Conservation (phyloP, 345 rosid genomes). For the Cardamine resedifolia region DNA sequence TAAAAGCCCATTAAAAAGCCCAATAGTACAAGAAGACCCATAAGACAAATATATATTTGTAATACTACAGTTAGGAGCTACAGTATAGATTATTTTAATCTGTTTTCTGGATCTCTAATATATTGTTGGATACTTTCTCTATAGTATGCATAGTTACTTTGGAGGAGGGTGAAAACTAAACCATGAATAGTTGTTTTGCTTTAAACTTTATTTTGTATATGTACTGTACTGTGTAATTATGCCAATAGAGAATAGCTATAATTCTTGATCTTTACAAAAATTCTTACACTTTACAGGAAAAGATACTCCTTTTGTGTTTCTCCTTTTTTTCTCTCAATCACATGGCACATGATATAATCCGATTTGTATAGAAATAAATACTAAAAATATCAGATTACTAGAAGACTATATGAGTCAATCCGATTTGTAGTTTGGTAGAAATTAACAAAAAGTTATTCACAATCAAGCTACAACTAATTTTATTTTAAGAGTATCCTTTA, state of each 20-base stretch:
- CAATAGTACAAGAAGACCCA: neutral
- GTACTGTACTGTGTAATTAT: slow-evolving; percentile 14
- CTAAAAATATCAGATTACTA: neutral
- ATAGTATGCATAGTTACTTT: slow-evolving; percentile 9
- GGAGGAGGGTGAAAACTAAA: slow-evolving; percentile 2
- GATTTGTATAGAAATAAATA: neutral
- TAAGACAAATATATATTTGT: neutral
- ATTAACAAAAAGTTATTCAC: too few relatives aligned
- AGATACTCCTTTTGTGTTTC: slow-evolving; percentile 21
- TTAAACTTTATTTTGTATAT: neutral
- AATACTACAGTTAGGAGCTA: neutral
- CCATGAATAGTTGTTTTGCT: neutral
- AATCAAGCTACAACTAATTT: too few relatives aligned
- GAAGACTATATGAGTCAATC: slow-evolving; percentile 20
- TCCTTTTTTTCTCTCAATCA: slow-evolving; percentile 18
- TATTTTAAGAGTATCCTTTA: too few relatives aligned
- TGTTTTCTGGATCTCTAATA: neutral
- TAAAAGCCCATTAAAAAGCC: slow-evolving; percentile 1
- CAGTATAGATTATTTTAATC: neutral
- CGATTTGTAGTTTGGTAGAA: too few relatives aligned
- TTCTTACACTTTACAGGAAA: slow-evolving; percentile 11
- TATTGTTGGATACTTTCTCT: slow-evolving; percentile 23
- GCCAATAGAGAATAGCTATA: slow-evolving; percentile 9
- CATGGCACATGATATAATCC: slow-evolving; percentile 34
- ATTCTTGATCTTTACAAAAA: neutral